Evolutionary conservation across 345 rosid species (phyloP).

Genomic region (Pistacia atlantica): DNA sequence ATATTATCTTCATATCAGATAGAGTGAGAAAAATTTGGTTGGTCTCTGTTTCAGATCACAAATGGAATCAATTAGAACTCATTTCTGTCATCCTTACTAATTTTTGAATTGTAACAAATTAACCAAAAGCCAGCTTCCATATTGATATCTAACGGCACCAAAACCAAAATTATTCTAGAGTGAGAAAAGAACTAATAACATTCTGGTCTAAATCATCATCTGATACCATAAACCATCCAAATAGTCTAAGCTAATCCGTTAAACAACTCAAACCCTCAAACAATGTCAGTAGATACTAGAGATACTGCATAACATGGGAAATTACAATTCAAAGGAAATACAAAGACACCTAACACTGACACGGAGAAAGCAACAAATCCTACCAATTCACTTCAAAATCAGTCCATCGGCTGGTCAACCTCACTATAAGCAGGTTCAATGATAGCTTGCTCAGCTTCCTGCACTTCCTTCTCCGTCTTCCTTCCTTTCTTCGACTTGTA

Average conservation of each 20-base stretch:
- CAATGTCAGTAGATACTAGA: background rate
- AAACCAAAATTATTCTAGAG: background rate
- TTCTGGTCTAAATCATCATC: background rate
- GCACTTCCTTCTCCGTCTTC: constrained; percentile 99
- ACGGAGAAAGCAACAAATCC: constrained; percentile 22
- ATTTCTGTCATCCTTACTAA: no score
- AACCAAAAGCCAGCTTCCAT: no score
- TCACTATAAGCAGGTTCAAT: constrained; percentile 73
- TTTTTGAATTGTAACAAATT: no score
- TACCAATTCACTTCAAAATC: constrained; percentile 10
- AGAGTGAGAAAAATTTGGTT: no score
- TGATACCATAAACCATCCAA: background rate
- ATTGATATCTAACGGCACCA: no score
- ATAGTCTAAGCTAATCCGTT: constrained; percentile 20
- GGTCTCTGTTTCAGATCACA: no score
- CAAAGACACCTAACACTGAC: constrained; percentile 16
- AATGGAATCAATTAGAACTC: no score
- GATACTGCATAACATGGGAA: background rate
- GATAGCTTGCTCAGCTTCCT: constrained; percentile 88
- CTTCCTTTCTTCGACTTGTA: constrained; percentile 98
- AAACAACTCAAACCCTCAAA: constrained; percentile 1
- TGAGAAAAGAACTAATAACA: background rate
- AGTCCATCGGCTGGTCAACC: constrained; percentile 32
- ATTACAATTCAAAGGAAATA: background rate
- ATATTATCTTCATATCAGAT: no score